Base-by-base conservation (phyloP, 768 basidiomycete species). In the Termitomyces sp. region DNA sequence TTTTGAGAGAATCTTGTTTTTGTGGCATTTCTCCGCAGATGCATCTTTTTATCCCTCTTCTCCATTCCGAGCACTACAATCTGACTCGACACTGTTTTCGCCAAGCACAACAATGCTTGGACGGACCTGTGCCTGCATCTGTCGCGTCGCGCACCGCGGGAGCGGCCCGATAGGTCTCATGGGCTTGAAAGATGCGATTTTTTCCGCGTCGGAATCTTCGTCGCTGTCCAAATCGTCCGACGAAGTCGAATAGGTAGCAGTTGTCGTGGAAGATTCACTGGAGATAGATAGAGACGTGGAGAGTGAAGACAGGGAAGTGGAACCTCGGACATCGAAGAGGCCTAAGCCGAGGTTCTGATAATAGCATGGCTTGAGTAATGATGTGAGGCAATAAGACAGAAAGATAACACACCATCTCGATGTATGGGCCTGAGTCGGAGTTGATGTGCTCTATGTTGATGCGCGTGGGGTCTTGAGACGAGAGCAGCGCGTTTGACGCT, bases 391-490 rank as follows among this genome's bases (percentile, higher is more conserved):
- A 32, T 8, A 22, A 5, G 19, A 24, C 4, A 19, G 21, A 35
- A 17, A n/a, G 24, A 11, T 1, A 11, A 62, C 70, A 48, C 59
- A 83, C 85, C 84, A 88, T 87, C 66, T 88, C 79, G 60, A 89
- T 84, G 64, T 85, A 81, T 55, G 68, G 75, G 1, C 72, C 74
- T 49, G 71, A 73, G n/a, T 70, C 71, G 21, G 70, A 73, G 7
- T 71, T 69, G 22, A 89, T 60, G 54, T 84, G 75, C 65, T 90
- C 88, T 30, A 90, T 87, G 62, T 89, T 80, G 32, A 89, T 71
- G 58, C 80, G 82, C 15, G 65, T 62, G 1, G 83, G 83, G 54
- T 83, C 77, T 15, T 73, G 74, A 47, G 74, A 70, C 2, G 74
- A 60, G 21, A 90, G 75, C 5, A 77, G 66, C 1, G 74, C 74